A percentile compares a stretch with the other conserved stretches of the same genome.
phyloP scores from a whole-genome alignment of 2,329 filamentous ascomycete genomes.

The Ambrosiella beaveri region DNA sequence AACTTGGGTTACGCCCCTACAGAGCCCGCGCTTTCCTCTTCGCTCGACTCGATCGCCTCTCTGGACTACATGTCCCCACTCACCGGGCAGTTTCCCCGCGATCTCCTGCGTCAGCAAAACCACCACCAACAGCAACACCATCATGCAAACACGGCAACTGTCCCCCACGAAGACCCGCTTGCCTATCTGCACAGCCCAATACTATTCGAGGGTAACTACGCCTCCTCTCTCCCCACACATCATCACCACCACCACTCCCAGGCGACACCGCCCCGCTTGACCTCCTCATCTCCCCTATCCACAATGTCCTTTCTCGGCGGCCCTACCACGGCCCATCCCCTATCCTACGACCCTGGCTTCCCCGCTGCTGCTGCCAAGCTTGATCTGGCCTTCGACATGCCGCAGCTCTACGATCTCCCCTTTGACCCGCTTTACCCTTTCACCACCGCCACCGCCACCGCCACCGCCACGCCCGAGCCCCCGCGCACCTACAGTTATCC shows the following conservation, averaged over 20 bases:
- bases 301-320: background rate
- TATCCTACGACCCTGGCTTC: background rate
- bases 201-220: conserved; percentile 17
- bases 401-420: too few relatives aligned
- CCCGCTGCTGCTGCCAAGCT: too few relatives aligned
- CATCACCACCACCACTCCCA: background rate
- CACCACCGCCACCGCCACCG: too few relatives aligned
- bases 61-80: conserved; percentile 46
- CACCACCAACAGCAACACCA: background rate
- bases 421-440: too few relatives aligned
- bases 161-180: conserved; percentile 14
- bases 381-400: too few relatives aligned
- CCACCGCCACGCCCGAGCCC: too few relatives aligned
- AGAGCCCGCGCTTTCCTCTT: conserved; percentile 28
- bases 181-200: conserved; percentile 33
- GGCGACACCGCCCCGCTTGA: background rate
- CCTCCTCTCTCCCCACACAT: background rate
- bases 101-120: background rate
- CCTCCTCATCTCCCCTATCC: background rate
- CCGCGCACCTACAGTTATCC: too few relatives aligned
- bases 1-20: conserved; percentile 22
- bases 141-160: background rate
- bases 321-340: background rate
- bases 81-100: conserved; percentile 31
- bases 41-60: conserved; percentile 39